Evolutionary conservation across 345 rosid species (phyloP), one percentile per base, ranked within the genome.

Genomic region (Corymbia maculata): DNA sequence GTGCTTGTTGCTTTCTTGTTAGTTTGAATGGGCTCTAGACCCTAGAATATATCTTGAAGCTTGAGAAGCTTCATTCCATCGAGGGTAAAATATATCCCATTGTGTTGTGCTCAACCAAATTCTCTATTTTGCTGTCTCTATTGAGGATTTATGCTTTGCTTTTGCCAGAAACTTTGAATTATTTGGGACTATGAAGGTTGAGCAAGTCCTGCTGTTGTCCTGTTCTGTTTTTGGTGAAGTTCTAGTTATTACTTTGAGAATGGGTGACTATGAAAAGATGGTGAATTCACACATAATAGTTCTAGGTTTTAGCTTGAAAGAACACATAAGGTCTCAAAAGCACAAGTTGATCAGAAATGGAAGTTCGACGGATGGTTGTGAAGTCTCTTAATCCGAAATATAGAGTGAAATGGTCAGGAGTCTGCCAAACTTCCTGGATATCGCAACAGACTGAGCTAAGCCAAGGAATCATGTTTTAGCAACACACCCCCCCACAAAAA

Each of bases 201-300:
- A 42, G 49, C 28, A 19, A 75, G 49, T 75, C 49, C 5, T 1
- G 49, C 84, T 75, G 84, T 75, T 75, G 82, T 75, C 82, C 8
- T 0, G 36, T 2, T 75, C 28, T 75, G 84, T 75, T 75, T 75
- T 42, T 3, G 0, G 28, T 3, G 0, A 19, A 75, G 84, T 19
- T 75, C 84, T 9, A 42, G 84, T 75, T 42, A 19, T 75, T 75
- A 28, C 84, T 42, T 19, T 75, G 84, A 36, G 45, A 42, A 42
- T 75, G 84, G 49, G 49, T 19, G 21, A 36, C 49, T 75, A 42
- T 42, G 84, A 19, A 42, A 75, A 75, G 82, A 75, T 44, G 82
- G 3, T 75, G 84, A 49, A 0, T 75, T 75, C 1, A 8, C 0
- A 0, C 49, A 42, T 1, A 19, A 75, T 75, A 44, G 1, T 42